Evolutionary conservation across 108 stramenopile species (phyloP), one percentile per base, ranked within the genome.

Genomic region (Asterionellopsis glacialis): DNA sequence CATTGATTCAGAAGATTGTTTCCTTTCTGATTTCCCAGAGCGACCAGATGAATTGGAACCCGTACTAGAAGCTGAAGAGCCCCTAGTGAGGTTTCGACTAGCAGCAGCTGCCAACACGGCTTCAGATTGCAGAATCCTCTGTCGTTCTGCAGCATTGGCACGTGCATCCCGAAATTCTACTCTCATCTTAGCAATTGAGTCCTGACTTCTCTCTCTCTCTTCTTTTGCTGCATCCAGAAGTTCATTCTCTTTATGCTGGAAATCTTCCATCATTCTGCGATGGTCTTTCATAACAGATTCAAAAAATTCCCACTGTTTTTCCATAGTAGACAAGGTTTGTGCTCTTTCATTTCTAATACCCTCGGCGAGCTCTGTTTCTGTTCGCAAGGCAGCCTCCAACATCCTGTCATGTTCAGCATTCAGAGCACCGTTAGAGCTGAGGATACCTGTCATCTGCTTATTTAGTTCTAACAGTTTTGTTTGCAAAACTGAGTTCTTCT

Each of bases 401-500:
- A 76, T 61, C 45, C 75, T 48, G 45, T 81, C 79, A 39, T 81
- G 73, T 69, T 81, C 75, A 41, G 75, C 69, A 51, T 64, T 67
- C 0, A 81, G 51, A 11, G 75, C 61, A 55, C 61, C 57, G 42
- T 81, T 69, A 21, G 70, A 72, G 62, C 72, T 74, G 18, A 81
- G 61, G 61, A 81, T 67, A 42, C 51, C 63, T 12, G 59, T 55
- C 68, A 81, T 66, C 57, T 74, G 72, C 39, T 77, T 73, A 41
- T 52, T 62, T 19, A 76, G 58, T 12, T 81, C 79, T 39, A 25
- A 64, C 28, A 74, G 41, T 38, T 75, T 72, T 18, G 45, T 41
- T 18, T 65, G 72, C 21, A 81, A 53, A 11, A 22, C 33, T 16
- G 50, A 11, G 41, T 74, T 70, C 40, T 81, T 77, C 69, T 64